These are phyloP conservation scores for Venturiaceae sp. DNA, from an alignment of 2,329 filamentous ascomycete species.

Conservation along the genomic window DNA sequence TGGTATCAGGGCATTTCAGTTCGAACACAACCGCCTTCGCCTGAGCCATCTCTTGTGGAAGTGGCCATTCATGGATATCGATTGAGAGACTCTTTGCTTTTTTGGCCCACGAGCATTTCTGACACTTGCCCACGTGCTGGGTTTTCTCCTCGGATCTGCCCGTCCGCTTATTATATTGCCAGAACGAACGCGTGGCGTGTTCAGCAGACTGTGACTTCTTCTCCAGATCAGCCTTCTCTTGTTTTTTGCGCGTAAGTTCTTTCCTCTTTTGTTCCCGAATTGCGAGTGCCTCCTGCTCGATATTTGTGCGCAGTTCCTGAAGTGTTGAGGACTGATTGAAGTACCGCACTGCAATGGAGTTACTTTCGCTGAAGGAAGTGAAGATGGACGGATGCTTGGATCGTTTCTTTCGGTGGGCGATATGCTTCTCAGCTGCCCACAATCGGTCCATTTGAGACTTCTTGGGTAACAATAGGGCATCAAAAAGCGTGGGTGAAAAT, in stretches of 20 bases:
- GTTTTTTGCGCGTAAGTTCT: not conserved
- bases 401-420: conserved; percentile 26
- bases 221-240: not conserved
- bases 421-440: conserved; percentile 38
- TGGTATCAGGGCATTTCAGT: conserved; percentile 32
- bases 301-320: not conserved
- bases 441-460: conserved; percentile 42
- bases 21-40: conserved; percentile 44
- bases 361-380: not conserved
- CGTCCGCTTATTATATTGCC: not conserved
- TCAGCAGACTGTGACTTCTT: not conserved
- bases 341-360: not conserved
- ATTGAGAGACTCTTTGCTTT: conserved; percentile 33
- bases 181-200: not conserved
- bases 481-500: conserved; percentile 40
- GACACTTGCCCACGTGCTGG: conserved; percentile 28
- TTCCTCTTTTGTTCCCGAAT: not conserved
- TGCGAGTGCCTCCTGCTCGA: not conserved
- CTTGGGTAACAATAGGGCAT: conserved; percentile 43
- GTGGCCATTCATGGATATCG: conserved; percentile 37
- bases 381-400: not conserved
- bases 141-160: not conserved
- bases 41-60: conserved; percentile 28
- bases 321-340: not conserved
- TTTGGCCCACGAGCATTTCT: conserved; percentile 32